Percentiles rank a stretch among this genome's conserved stretches.
Conservation (phyloP, 1,284 basidiomycete genomes). For the Cystobasidium sp. region DNA sequence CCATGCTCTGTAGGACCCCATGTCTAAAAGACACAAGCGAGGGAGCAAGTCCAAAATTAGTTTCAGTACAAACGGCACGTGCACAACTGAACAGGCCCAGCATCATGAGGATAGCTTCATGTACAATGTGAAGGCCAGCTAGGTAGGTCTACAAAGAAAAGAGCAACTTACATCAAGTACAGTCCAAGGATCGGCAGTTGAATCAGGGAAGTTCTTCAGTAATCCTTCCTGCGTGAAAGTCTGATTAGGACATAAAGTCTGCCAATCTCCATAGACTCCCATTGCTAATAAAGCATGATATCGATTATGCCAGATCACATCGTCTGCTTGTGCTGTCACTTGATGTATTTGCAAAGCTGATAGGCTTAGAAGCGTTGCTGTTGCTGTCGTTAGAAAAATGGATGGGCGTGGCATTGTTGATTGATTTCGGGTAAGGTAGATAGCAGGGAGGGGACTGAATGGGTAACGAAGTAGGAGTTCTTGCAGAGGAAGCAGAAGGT, state of each 20-base stretch:
- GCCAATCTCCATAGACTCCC: conserved; percentile 24
- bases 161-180: conserved; percentile 17
- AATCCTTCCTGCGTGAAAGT: conserved; percentile 20
- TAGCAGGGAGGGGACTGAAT: background rate
- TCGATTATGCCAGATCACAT: conserved; percentile 39
- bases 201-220: conserved; percentile 2
- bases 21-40: conserved; percentile 7
- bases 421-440: background rate
- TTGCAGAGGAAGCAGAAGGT: background rate
- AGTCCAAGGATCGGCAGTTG: conserved; percentile 21
- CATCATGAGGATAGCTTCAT: too few species aligned
- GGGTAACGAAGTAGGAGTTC: too few species aligned
- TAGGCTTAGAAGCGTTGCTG: background rate
- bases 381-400: background rate
- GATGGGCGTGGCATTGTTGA: background rate
- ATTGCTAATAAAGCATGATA: conserved; percentile 28
- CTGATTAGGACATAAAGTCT: conserved; percentile 20
- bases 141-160: too few species aligned
- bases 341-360: background rate
- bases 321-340: conserved; percentile 23
- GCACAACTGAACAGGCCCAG: background rate
- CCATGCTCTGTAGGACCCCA: conserved; percentile 33
- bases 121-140: too few species aligned
- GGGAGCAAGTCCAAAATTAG: background rate
- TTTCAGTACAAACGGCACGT: background rate